Evolutionary conservation across 176 grass and related monocot species (phyloP), one percentile per base, ranked within the genome.

Genomic region (Lolium perenne): DNA sequence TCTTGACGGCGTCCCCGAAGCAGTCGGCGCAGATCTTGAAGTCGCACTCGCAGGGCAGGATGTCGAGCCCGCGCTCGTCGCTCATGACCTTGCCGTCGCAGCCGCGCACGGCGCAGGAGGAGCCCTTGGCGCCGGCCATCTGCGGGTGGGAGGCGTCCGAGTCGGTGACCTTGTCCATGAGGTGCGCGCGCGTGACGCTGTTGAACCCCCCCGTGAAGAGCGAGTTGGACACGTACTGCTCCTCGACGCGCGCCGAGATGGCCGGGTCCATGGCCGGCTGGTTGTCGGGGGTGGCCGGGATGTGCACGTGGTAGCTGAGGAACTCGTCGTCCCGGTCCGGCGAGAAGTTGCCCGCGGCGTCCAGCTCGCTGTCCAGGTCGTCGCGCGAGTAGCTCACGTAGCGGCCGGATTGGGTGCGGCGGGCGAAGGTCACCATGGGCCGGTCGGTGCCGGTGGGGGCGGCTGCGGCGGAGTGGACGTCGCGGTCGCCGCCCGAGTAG

Each of bases 181-280:
- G 91, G 85, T 94, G 97, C 0, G 97, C 94, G 38, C 97, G 86
- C 17, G 97, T 96, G 76, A 92, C 90, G 66, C 88, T 99, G 82
- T 99, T 96, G 87, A 94, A 96, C 1, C 94, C 97, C 12, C 97
- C 97, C 7, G 97, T 99, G 90, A 99, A 99, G 76, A 99, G 83
- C 3, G 97, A 96, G 82, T 91, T 99, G 53, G 94, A 96, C 38
- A 96, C 94, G 58, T 99, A 96, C 66, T 96, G 97, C 79, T 99
- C 97, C 86, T 96, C 97, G 0, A 99, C 97, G 1, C 92, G 89
- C 1, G 97, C 92, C 3, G 97, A 96, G 89, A 99, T 99, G 49
- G 87, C 78, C 4, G 90, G 90, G 80, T 96, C 97, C 93, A 97
- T 94, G 51, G 32, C 32, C 32, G 97, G 94, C 88, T 94, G 97